Evolutionary conservation across 2,329 filamentous ascomycete genomes (phyloP), one percentile per base, ranked within the genome.

Genomic region (Fusarium goolgardi): DNA sequence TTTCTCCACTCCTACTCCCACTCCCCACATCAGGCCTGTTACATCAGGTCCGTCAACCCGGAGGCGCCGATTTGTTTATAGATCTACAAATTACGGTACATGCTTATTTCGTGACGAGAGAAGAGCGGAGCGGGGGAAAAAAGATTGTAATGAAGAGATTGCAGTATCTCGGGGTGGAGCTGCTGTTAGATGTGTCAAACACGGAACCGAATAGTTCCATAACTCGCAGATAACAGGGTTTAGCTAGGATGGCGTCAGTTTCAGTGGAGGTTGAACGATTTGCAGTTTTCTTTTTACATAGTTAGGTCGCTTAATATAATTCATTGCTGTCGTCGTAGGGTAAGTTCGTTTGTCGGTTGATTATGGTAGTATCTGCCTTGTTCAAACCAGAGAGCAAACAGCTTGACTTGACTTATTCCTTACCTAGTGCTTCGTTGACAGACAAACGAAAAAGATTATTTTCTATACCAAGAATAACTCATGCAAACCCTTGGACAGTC

Each of bases 51-150:
- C 44, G 34, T 40, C 25, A 18, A 29, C 21, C 29, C 54, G 47
- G 55, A 31, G 21, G 31, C 46, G 20, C 60, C 62, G 62, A 45
- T 32, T n/a, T 32, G 47, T 49, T 44, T 49, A 53, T 27, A 37
- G 43, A 40, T 50, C 47, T 50, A 44, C 29, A 39, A 25, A 20
- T 23, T 55, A 21, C n/a, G 13, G n/a, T 37, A 20, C 32, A 50
- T 50, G 13, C 47, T 39, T 50, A n/a, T 39, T 50, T 59, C 29
- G 18, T 31, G 25, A 20, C 18, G 31, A n/a, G 25, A 45, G 25
- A 20, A 15, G 18, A 31, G 25, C 23, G 18, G n/a, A 27, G 32
- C 4, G 9, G 20, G 20, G 16, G 10, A 35, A 16, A 49, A 34
- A 13, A 35, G 31, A 23, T 35, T 49, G 13, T 16, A 25, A 23